Evolutionary conservation across 306 rosid species (phyloP).

Genomic region (Ormosia semicastrata): DNA sequence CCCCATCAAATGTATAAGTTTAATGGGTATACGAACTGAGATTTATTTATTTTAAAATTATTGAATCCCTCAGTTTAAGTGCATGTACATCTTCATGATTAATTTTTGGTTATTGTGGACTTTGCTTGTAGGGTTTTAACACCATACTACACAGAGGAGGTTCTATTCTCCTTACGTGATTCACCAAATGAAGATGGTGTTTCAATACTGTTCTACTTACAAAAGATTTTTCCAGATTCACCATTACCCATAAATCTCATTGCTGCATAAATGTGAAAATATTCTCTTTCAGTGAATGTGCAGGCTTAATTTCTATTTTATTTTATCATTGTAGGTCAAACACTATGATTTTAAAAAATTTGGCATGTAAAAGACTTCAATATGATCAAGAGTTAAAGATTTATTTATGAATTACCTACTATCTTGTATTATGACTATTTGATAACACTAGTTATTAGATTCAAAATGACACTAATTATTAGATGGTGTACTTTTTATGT

Average conservation of each 20-base stretch:
- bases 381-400: too few relatives aligned
- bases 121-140: conserved; percentile 74
- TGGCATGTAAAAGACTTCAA: too few relatives aligned
- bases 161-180: conserved; percentile 75
- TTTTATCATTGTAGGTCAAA: too few relatives aligned
- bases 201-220: conserved; percentile 89
- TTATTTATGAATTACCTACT: too few relatives aligned
- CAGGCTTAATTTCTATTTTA: too few relatives aligned
- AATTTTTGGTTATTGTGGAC: not conserved
- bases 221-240: conserved; percentile 92
- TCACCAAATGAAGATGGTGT: conserved; percentile 90
- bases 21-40: not conserved
- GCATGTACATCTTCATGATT: not conserved
- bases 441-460: too few relatives aligned
- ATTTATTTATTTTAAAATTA: not conserved
- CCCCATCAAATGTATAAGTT: not conserved
- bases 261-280: not conserved
- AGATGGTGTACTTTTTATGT: too few relatives aligned
- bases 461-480: too few relatives aligned
- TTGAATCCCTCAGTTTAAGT: not conserved
- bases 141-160: conserved; percentile 93
- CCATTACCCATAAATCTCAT: not conserved
- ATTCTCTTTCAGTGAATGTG: too few relatives aligned
- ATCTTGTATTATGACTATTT: too few relatives aligned
- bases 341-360: too few relatives aligned